These are phyloP conservation scores for Penicillium fuscoglaucum DNA, from an alignment of 2,329 filamentous ascomycete genomes.

Conservation along the genomic window DNA sequence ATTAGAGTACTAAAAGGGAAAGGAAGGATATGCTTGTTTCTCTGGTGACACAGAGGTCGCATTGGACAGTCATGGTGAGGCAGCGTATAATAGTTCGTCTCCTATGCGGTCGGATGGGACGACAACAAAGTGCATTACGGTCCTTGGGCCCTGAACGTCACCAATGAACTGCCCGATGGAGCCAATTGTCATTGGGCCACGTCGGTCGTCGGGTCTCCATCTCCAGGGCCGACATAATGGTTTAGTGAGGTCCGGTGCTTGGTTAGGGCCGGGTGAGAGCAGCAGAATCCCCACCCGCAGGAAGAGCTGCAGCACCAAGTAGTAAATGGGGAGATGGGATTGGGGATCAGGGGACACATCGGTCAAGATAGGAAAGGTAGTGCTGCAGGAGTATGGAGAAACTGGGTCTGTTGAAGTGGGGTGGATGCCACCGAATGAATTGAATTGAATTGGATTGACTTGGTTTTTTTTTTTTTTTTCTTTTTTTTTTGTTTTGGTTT, in stretches of 20 bases:
- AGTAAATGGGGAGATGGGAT: conserved; percentile 24
- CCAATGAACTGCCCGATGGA: conserved; percentile 35
- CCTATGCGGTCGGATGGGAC: conserved; percentile 31
- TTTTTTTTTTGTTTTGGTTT: conserved; percentile 18
- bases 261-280: conserved; percentile 32
- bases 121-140: conserved; percentile 31
- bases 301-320: conserved; percentile 32
- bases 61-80: conserved; percentile 35
- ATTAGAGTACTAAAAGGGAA: conserved; percentile 31
- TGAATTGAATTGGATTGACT: conserved; percentile 14
- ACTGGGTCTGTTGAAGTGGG: conserved; percentile 30
- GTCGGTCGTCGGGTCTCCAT: conserved; percentile 37
- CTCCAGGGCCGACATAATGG: conserved; percentile 25
- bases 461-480: conserved; percentile 14
- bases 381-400: conserved; percentile 25
- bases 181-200: conserved; percentile 43
- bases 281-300: conserved; percentile 33
- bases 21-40: conserved; percentile 32
- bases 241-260: conserved; percentile 25
- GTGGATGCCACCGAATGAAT: conserved; percentile 28
- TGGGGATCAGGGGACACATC: conserved; percentile 20
- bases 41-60: conserved; percentile 29
- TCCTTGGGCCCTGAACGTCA: conserved; percentile 35
- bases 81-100: conserved; percentile 38
- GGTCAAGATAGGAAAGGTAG: conserved; percentile 27